Conservation (phyloP, 176 grass and related monocot genomes). For the Echinochloa phyllopogon region DNA sequence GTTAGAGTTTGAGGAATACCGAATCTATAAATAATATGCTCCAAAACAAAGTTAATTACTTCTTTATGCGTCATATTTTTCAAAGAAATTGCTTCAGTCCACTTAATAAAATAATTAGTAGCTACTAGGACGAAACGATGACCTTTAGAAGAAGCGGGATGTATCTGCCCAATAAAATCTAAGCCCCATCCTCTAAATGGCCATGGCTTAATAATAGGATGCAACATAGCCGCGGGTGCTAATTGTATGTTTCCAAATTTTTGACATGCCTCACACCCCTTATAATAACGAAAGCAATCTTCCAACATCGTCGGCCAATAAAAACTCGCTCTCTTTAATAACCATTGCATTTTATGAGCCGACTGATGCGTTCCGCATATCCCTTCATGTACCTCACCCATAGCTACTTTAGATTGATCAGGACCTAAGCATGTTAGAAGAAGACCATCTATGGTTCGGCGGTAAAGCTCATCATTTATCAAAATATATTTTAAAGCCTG, state of each 20-base stretch:
- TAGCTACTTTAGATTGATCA: not conserved
- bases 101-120: not conserved
- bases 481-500: not conserved
- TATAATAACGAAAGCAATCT: not conserved
- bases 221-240: not conserved
- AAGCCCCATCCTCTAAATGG: not conserved
- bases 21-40: no score
- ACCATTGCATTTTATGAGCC: slow-evolving; percentile 10
- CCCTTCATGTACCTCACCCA: not conserved
- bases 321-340: not conserved
- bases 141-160: slow-evolving; percentile 8
- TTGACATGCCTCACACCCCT: not conserved
- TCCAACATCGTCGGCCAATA: slow-evolving; percentile 8
- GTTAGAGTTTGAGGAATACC: slow-evolving; percentile 18
- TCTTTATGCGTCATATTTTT: no score
- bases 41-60: no score
- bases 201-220: not conserved
- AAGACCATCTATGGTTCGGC: not conserved
- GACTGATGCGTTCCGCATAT: slow-evolving; percentile 11
- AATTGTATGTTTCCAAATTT: not conserved
- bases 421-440: not conserved
- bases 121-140: slow-evolving; percentile 13
- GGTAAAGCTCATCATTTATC: not conserved
- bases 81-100: not conserved
- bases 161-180: slow-evolving; percentile 10